Conservation (phyloP, 2,329 filamentous ascomycete genomes). For the Aspergillus bombycis region DNA sequence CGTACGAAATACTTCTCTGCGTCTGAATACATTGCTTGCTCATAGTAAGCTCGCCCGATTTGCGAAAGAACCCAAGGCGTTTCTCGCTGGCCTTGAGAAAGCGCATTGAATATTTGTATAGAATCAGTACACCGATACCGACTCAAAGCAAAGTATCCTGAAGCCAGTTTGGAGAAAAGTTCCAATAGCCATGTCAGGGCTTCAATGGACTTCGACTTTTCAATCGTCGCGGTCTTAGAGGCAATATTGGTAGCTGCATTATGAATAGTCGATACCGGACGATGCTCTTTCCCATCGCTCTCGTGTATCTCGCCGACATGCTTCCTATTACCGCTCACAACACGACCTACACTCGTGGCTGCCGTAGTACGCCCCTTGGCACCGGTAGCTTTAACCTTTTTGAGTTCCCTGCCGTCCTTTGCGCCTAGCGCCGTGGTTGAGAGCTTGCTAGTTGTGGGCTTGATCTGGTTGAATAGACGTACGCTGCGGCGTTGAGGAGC, state of each 20-base stretch:
- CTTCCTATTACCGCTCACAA: slow-evolving; percentile 89
- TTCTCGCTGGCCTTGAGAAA: slow-evolving; percentile 77
- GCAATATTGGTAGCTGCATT: slow-evolving; percentile 27
- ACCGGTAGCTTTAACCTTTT: slow-evolving; percentile 78
- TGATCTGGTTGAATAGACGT: slow-evolving; percentile 70
- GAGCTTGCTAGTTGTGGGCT: slow-evolving; percentile 66
- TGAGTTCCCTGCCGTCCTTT: slow-evolving; percentile 72
- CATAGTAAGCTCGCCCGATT: slow-evolving; percentile 87
- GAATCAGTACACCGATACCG: slow-evolving; percentile 80
- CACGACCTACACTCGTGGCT: slow-evolving; percentile 74
- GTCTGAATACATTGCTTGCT: slow-evolving; percentile 82
- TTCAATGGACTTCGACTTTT: slow-evolving; percentile 71
- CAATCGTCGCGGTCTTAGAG: slow-evolving; percentile 43
- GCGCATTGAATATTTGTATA: slow-evolving; percentile 69
- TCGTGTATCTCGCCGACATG: slow-evolving; percentile 62
- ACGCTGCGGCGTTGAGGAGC: slow-evolving; percentile 71
- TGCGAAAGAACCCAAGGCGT: slow-evolving; percentile 93
- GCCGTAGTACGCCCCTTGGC: slow-evolving; percentile 68
- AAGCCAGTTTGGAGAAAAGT: slow-evolving; percentile 78
- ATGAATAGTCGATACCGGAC: slow-evolving; percentile 39
- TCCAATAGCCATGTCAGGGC: slow-evolving; percentile 77
- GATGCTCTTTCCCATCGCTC: slow-evolving; percentile 66
- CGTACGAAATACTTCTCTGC: slow-evolving; percentile 84
- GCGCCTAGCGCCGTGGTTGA: slow-evolving; percentile 63
- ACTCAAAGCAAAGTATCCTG: slow-evolving; percentile 75